A percentile compares a stretch with the other conserved stretches of the same genome.
Conservation (phyloP, 345 rosid genomes). For the Eucalyptus cloeziana region DNA sequence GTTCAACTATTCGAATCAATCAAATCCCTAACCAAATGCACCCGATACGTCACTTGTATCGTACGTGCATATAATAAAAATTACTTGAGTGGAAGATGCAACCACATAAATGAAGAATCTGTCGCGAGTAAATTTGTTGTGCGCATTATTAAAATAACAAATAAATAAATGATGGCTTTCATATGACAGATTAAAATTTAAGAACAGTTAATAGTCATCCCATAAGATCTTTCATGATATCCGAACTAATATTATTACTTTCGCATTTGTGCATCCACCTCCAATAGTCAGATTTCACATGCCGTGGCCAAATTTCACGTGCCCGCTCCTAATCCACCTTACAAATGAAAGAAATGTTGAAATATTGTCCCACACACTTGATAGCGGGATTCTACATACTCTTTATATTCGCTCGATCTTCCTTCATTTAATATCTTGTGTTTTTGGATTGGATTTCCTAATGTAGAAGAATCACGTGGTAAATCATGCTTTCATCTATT, state of each 20-base stretch:
- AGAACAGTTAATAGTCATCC: fast-evolving
- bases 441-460: neutral
- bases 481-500: fast-evolving
- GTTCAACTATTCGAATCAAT: neutral
- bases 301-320: fast-evolving
- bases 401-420: neutral
- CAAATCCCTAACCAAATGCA: neutral
- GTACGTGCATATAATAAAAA: neutral
- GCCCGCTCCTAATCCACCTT: neutral
- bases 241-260: fast-evolving
- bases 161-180: neutral
- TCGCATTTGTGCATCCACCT: neutral
- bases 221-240: neutral
- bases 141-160: neutral
- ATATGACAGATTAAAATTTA: fast-evolving
- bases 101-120: neutral
- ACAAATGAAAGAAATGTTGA: neutral
- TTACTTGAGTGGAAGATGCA: neutral
- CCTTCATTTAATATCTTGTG: neutral
- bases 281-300: neutral
- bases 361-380: neutral
- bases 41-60: no score
- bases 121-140: fast-evolving
- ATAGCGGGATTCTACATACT: fast-evolving
- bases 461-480: neutral